Evolutionary conservation across 352 stramenopile species (phyloP), one percentile per base, ranked within the genome.

Genomic region (Phytophthora boehmeriae): DNA sequence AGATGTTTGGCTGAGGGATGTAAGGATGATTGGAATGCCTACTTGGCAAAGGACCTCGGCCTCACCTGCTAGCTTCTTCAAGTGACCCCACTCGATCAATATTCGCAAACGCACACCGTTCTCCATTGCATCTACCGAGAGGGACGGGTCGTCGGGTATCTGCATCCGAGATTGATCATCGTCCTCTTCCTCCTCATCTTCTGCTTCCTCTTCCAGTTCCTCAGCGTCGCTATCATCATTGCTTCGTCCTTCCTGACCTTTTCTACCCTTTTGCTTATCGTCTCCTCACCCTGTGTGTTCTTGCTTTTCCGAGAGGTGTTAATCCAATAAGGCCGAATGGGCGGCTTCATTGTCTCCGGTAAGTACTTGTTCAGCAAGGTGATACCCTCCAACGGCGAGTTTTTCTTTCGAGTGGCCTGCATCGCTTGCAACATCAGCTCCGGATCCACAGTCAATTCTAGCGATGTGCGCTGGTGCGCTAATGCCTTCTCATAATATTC

Each of bases 41-140:
- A 93, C 84, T 70, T 93, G 86, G 49, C 84, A 93, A 20, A 95
- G 65, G 19, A 89, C 82, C 41, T 95, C 84, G 23, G 80, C 62
- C 45, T 92, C 81, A 0, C 83, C 84, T 17, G 80, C 73, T 13
- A 73, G 44, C 23, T 86, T 88, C 43, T 95, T 92, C 27, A 95
- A 36, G 43, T 91, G 83, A 0, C 83, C 86, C 72, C 79, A 95
- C 30, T 92, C 75, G 27, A 95, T 86, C 42, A 95, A 44, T 20
- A 95, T 58, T 47, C 90, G 92, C 43, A 95, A 53, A 1, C 86
- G 83, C 41, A 95, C 83, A 11, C 72, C 76, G 54, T 95, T 95
- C 38, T 95, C 86, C 86, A 95, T 95, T 0, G 86, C 86, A 70
- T 95, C 79, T 1, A 89, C 78, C 14, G 83, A 93, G 27, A 95